A percentile compares a stretch with the other conserved stretches of the same genome.
Conservation (phyloP, 371 early-diverging fungal genomes). For the Fennellomyces sp. region DNA sequence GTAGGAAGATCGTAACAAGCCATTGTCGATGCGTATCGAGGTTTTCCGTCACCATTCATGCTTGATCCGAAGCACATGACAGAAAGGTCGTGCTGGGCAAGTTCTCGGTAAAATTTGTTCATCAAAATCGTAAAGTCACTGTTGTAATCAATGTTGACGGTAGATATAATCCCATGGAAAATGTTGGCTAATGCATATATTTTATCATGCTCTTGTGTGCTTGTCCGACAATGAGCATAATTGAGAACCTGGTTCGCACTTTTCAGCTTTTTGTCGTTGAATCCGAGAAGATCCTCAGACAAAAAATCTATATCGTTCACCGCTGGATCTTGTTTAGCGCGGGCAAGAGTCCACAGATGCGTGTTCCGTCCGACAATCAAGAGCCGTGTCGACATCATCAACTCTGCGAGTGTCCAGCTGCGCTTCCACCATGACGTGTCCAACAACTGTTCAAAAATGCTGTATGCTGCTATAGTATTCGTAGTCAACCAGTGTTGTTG, state of each 20-base stretch:
- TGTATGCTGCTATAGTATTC: neutral
- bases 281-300: neutral
- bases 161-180: neutral
- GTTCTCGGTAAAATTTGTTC: neutral
- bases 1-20: neutral
- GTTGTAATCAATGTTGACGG: neutral
- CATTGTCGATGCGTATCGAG: neutral
- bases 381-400: neutral
- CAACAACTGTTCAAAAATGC: neutral
- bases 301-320: neutral
- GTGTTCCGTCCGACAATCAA: neutral
- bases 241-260: neutral
- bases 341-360: neutral
- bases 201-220: neutral
- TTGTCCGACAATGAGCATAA: neutral
- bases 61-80: neutral
- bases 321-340: too few species aligned
- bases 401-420: neutral
- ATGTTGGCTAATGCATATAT: neutral
- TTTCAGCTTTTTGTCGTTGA: neutral
- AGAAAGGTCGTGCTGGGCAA: neutral
- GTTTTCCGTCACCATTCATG: neutral
- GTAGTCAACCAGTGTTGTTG: too few species aligned
- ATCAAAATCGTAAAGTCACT: neutral
- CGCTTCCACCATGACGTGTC: neutral